phyloP scores from a whole-genome alignment of 1,284 basidiomycete species.

The Takashimella koratensis region DNA sequence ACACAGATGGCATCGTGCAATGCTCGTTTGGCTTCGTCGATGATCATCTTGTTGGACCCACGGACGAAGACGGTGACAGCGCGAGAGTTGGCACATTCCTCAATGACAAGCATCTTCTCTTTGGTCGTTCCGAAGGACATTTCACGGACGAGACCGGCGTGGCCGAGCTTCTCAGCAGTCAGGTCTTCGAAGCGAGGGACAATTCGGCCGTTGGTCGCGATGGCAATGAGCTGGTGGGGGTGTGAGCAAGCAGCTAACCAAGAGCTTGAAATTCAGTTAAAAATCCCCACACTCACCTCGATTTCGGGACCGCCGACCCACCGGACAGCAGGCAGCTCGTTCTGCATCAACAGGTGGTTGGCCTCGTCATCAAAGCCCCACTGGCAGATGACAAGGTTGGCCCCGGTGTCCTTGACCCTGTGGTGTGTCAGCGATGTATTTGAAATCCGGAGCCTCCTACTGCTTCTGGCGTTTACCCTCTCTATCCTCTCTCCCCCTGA shows the following conservation, averaged over 20 bases:
- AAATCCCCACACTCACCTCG: slow-evolving; percentile 61
- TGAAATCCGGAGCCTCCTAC: not conserved
- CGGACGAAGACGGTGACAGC: slow-evolving; percentile 97
- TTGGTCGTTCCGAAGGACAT: slow-evolving; percentile 93
- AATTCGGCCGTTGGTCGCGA: slow-evolving; percentile 96
- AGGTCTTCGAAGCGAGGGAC: slow-evolving; percentile 98
- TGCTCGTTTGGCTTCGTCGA: slow-evolving; percentile 97
- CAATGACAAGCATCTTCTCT: slow-evolving; percentile 98
- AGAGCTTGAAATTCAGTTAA: slow-evolving; percentile 3
- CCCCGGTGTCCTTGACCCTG: slow-evolving; percentile 93
- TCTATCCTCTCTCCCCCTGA: not conserved
- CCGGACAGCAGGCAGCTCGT: slow-evolving; percentile 93
- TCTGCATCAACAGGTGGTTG: slow-evolving; percentile 96
- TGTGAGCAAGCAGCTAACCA: not conserved
- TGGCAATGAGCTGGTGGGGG: slow-evolving; percentile 76
- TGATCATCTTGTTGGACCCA: slow-evolving; percentile 99
- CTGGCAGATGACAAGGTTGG: slow-evolving; percentile 98
- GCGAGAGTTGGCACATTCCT: slow-evolving; percentile 94
- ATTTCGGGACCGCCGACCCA: slow-evolving; percentile 99
- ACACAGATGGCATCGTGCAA: slow-evolving; percentile 97
- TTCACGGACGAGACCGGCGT: slow-evolving; percentile 89
- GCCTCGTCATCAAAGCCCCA: slow-evolving; percentile 99
- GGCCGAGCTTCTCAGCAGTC: slow-evolving; percentile 83
- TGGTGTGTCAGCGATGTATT: slow-evolving; percentile 2
- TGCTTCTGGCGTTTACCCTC: not conserved